These are phyloP conservation scores for Eragrostis nindensis DNA, from an alignment of 176 grass and related monocot genomes.

Conservation along the genomic window DNA sequence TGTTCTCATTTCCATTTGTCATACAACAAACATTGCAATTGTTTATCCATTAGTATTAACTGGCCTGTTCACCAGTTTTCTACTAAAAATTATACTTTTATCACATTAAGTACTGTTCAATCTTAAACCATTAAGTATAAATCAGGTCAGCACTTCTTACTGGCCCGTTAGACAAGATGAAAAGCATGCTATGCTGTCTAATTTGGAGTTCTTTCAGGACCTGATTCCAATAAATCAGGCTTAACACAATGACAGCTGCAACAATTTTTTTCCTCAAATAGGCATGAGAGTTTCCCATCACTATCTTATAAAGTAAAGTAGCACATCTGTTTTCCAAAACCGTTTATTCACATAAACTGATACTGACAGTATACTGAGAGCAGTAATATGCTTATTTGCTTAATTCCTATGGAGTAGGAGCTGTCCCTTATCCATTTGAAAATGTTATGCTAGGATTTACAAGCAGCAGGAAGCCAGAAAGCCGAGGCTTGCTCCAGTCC, in stretches of 20 bases:
- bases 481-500: not conserved
- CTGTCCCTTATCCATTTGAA: not conserved
- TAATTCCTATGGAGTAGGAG: slow-evolving; percentile 12
- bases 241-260: not conserved
- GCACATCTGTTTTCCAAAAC: not conserved
- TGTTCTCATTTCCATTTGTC: slow-evolving; percentile 6
- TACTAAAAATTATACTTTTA: not conserved
- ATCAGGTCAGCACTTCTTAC: slow-evolving; percentile 22
- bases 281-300: no score
- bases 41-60: not conserved
- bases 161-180: not conserved
- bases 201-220: not conserved
- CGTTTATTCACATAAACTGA: not conserved
- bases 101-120: not conserved
- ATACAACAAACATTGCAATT: not conserved
- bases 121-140: no score
- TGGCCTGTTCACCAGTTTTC: not conserved
- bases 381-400: not conserved
- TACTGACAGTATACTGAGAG: not conserved
- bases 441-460: not conserved
- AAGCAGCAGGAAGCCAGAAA: not conserved
- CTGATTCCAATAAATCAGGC: not conserved
- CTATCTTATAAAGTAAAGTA: no score
- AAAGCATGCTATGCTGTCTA: not conserved
- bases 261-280: not conserved